Conservation (phyloP, 257 asterid species). For the Solanum chmielewskii region DNA sequence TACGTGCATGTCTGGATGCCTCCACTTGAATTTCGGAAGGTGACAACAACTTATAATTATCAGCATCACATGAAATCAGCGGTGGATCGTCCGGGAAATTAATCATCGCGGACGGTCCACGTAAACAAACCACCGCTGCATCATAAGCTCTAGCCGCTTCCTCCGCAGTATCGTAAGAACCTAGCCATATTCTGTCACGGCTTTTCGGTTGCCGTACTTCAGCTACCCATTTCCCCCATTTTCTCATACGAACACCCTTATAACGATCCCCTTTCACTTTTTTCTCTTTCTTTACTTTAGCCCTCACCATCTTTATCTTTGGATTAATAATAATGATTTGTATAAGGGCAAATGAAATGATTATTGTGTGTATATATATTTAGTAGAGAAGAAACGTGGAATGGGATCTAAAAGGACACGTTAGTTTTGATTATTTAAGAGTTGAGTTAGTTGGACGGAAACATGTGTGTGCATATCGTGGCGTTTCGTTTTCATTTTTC, state of each 20-base stretch:
- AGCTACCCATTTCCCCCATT: slow-evolving; percentile 87
- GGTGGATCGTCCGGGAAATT: slow-evolving; percentile 60
- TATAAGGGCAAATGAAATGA: not conserved
- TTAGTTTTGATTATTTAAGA: not conserved
- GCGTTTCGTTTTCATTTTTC: not conserved
- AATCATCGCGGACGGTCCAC: slow-evolving; percentile 45
- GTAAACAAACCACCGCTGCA: slow-evolving; percentile 58
- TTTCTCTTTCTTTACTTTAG: slow-evolving; percentile 20
- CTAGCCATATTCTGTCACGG: slow-evolving; percentile 64
- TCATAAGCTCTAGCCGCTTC: slow-evolving; percentile 75
- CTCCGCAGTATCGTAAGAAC: slow-evolving; percentile 68
- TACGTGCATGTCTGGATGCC: slow-evolving; percentile 51
- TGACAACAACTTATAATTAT: slow-evolving; percentile 10
- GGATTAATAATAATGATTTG: too few species aligned
- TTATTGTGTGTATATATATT: not conserved
- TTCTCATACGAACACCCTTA: slow-evolving; percentile 69
- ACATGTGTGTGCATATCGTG: not conserved
- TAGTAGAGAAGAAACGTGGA: not conserved
- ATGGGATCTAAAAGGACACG: not conserved
- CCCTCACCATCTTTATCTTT: slow-evolving; percentile 24
- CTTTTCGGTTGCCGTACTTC: slow-evolving; percentile 75
- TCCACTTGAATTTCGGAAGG: slow-evolving; percentile 51
- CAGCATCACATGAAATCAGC: slow-evolving; percentile 6
- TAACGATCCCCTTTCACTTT: slow-evolving; percentile 17
- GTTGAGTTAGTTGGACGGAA: not conserved